phyloP scores from a whole-genome alignment of 345 rosid genomes.

The Linum trigynum region DNA sequence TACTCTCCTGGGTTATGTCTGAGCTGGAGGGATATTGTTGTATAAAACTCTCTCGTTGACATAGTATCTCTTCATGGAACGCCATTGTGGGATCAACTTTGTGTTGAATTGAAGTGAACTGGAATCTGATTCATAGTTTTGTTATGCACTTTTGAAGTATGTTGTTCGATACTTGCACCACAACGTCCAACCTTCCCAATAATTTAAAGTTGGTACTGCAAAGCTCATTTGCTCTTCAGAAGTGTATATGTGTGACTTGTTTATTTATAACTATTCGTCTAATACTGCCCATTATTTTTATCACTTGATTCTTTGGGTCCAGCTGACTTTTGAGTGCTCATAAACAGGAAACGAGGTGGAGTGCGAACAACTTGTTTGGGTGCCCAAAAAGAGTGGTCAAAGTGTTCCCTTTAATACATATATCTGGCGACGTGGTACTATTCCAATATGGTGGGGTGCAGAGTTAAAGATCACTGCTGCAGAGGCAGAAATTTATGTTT shows the following conservation, averaged over 20 bases:
- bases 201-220: not conserved
- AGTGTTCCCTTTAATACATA: slow-evolving; percentile 77
- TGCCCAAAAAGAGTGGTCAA: slow-evolving; percentile 63
- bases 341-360: slow-evolving; percentile 94
- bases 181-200: not conserved
- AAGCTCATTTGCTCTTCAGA: not conserved
- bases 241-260: not conserved
- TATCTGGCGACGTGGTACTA: slow-evolving; percentile 94
- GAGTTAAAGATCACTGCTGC: slow-evolving; percentile 84
- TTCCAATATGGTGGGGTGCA: slow-evolving; percentile 99
- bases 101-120: not conserved
- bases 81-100: not conserved
- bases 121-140: not conserved
- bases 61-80: not conserved
- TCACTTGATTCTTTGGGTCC: slow-evolving; percentile 9
- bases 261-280: not conserved
- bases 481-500: slow-evolving; percentile 95
- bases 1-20: not conserved
- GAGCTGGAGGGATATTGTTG: too few species aligned
- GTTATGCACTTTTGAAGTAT: not conserved
- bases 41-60: too few species aligned
- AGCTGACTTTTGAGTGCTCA: slow-evolving; percentile 23
- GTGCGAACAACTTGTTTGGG: slow-evolving; percentile 93
- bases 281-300: not conserved
- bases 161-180: not conserved